A percentile compares a stretch with the other conserved stretches of the same genome.
Evolutionary conservation across 495 filamentous ascomycete genomes (phyloP).

Genomic region (Hypoxylon rickii): DNA sequence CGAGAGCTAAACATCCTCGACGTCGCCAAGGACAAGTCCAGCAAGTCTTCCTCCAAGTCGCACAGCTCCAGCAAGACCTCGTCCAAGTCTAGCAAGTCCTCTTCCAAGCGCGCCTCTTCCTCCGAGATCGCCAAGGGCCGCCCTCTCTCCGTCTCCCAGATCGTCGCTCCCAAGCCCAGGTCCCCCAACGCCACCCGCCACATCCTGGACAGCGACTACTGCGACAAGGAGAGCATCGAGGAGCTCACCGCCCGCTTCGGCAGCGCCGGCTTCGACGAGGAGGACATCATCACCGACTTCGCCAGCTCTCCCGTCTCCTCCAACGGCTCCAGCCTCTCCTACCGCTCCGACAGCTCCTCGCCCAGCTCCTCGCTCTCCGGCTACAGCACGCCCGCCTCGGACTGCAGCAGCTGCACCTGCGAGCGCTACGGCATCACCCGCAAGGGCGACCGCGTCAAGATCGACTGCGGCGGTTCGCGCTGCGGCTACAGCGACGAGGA

Average conservation of each 20-base stretch:
- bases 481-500: slow-evolving; percentile 76
- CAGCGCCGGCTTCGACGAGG: slow-evolving; percentile 71
- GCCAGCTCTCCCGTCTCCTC: slow-evolving; percentile 67
- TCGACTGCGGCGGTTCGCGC: slow-evolving; percentile 86
- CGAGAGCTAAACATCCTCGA: slow-evolving; percentile 84
- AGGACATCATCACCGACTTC: slow-evolving; percentile 62
- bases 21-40: slow-evolving; percentile 53
- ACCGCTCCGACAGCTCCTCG: slow-evolving; percentile 74
- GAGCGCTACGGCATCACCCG: slow-evolving; percentile 96
- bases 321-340: slow-evolving; percentile 72
- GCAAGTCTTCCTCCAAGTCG: slow-evolving; percentile 54
- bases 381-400: slow-evolving; percentile 61
- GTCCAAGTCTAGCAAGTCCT: slow-evolving; percentile 42
- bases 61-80: slow-evolving; percentile 51
- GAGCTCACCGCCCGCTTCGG: slow-evolving; percentile 76
- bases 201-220: slow-evolving; percentile 79
- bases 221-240: slow-evolving; percentile 66
- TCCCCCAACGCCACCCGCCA: slow-evolving; percentile 83
- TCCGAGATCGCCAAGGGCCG: slow-evolving; percentile 81
- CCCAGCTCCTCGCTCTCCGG: slow-evolving; percentile 76
- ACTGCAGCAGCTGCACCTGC: slow-evolving; percentile 72
- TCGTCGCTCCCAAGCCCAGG: slow-evolving; percentile 85
- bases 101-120: slow-evolving; percentile 42
- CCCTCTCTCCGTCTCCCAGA: slow-evolving; percentile 83
- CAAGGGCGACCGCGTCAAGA: slow-evolving; percentile 86